A percentile compares a stretch with the other conserved stretches of the same genome.
Conservation (phyloP, 1,284 basidiomycete genomes). For the Nidula niveotomentosa region DNA sequence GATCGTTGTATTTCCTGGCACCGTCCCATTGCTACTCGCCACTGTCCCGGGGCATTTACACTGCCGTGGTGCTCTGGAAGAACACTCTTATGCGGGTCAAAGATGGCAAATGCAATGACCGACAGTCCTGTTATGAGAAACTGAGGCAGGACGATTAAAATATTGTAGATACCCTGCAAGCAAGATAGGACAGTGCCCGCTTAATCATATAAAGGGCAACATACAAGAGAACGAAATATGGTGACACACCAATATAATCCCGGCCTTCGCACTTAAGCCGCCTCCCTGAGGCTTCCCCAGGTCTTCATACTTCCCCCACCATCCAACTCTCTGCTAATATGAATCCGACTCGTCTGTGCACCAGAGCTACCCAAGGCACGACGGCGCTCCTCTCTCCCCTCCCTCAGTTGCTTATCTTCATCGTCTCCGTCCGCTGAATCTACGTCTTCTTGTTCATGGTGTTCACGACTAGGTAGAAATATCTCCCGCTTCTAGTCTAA, state of each 20-base stretch:
- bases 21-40: conserved; percentile 25
- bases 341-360: conserved; percentile 42
- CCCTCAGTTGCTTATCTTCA: conserved; percentile 23
- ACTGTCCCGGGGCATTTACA: conserved; percentile 22
- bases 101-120: conserved; percentile 63
- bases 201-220: background rate
- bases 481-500: conserved; percentile 27
- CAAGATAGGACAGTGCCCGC: conserved; percentile 2
- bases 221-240: conserved; percentile 1
- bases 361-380: conserved; percentile 40
- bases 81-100: conserved; percentile 57
- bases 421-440: conserved; percentile 22
- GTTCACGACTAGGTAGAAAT: conserved; percentile 29
- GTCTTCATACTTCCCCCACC: conserved; percentile 4
- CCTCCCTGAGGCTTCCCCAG: conserved; percentile 18
- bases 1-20: conserved; percentile 9
- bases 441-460: conserved; percentile 29
- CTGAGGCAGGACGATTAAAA: conserved; percentile 82
- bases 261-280: conserved; percentile 74
- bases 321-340: conserved; percentile 20
- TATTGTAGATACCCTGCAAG: conserved; percentile 84
- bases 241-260: conserved; percentile 78
- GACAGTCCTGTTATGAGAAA: conserved; percentile 70
- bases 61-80: conserved; percentile 36
- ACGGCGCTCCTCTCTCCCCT: conserved; percentile 16